Base-by-base conservation (phyloP, 1,284 basidiomycete genomes). In the Melampsora larici-populina region DNA sequence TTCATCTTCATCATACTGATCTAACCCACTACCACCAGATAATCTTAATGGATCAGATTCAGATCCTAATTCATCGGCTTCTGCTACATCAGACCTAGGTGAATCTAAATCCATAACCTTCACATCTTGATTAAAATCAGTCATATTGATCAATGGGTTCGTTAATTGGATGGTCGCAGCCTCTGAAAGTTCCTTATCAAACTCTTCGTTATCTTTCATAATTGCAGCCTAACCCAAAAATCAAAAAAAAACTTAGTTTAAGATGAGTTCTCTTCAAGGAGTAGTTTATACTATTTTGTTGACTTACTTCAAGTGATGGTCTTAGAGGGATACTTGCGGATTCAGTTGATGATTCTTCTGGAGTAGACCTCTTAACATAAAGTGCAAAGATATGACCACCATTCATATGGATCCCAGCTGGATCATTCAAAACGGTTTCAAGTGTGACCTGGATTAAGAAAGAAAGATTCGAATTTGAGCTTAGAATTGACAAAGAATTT, bases 361-460 rank as follows among this genome's bases (percentile, higher is more conserved):
- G 13, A 13, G 48, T 13, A 40, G 69, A 46, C 48, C 65, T 55
- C 4, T 58, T 26, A 17, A 65, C 69, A 33, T 78, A 78, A 17
- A 78, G 64, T 21, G 76, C 76, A 26, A 78, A 78, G 26, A 78
- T 71, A 48, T 78, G 76, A 31, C 76, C 76, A 36, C 69, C 66
- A 40, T 78, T 71, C 68, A 78, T 70, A 24, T 78, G 76, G 4
- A 71, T 26, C 21, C 76, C 76, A 21, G 76, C 76, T 26, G 76
- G 69, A 43, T 78, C 76, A 46, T 58, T 70, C n/a, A 78, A 64
- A 40, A 71, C 76, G 4, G 48, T 71, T n/a, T 78, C 76, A 33
- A 71, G 36, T 7, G 76, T 64, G 18, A 71, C 68, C 76, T 78
- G 48, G 40, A 70, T n/a, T 5, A 29, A 63, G 8, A 55, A 24